Conservation (phyloP, 257 asterid genomes). For the Solanum corneliomulleri region DNA sequence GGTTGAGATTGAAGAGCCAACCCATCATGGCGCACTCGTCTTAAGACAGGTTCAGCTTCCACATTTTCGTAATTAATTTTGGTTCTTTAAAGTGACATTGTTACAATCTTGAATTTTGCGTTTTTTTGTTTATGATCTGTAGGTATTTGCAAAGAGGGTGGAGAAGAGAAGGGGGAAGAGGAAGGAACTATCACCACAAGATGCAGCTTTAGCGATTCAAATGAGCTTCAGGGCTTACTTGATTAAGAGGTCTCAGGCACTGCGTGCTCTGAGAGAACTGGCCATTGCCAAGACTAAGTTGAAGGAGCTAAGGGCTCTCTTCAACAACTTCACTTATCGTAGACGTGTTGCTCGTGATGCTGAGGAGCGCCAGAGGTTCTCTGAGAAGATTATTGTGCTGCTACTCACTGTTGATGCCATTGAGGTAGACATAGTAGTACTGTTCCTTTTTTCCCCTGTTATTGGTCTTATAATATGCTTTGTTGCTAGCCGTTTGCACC, state of each 20-base stretch:
- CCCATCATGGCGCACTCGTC: slow-evolving; percentile 55
- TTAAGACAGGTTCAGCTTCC: slow-evolving; percentile 49
- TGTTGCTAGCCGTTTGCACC: not conserved
- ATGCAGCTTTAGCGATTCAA: slow-evolving; percentile 71
- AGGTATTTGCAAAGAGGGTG: slow-evolving; percentile 77
- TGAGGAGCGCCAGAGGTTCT: slow-evolving; percentile 82
- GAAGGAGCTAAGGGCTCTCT: slow-evolving; percentile 32
- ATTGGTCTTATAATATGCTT: not conserved
- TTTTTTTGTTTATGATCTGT: not conserved
- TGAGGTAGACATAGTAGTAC: slow-evolving; percentile 38
- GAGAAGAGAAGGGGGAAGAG: slow-evolving; percentile 64
- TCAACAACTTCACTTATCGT: slow-evolving; percentile 88
- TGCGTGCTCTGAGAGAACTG: slow-evolving; percentile 84
- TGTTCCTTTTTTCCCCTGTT: not conserved
- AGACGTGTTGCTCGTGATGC: slow-evolving; percentile 57
- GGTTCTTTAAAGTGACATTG: too few relatives aligned
- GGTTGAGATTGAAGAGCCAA: slow-evolving; percentile 54
- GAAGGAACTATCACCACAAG: slow-evolving; percentile 54
- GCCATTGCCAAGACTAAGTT: slow-evolving; percentile 86
- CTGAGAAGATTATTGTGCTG: slow-evolving; percentile 80
- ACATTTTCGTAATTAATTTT: not conserved
- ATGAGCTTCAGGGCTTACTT: slow-evolving; percentile 63
- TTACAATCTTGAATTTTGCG: not conserved
- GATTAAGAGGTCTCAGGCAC: slow-evolving; percentile 64
- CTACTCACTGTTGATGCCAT: slow-evolving; percentile 94